phyloP scores from a whole-genome alignment of 345 rosid species.

The Angophora floribunda region DNA sequence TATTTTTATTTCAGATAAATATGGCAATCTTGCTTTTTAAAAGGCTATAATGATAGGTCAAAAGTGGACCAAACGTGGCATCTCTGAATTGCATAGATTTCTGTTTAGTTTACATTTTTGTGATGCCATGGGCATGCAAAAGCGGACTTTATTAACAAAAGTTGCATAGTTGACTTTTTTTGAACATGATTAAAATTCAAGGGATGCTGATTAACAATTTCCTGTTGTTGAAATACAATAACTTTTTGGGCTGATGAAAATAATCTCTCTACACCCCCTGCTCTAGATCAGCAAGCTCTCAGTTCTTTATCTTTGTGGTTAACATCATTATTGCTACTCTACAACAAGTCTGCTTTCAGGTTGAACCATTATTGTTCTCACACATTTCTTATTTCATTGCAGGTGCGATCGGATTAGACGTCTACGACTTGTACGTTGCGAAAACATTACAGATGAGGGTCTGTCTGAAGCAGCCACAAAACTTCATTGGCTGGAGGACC shows the following conservation, averaged over 20 bases:
- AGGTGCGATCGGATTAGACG: slow-evolving; percentile 39
- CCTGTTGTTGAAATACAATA: neutral
- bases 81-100: neutral
- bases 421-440: slow-evolving; percentile 26
- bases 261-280: neutral
- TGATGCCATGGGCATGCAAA: neutral
- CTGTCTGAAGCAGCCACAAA: slow-evolving; percentile 23
- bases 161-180: neutral
- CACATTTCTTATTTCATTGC: neutral
- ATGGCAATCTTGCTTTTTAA: neutral
- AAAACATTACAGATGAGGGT: slow-evolving; percentile 25
- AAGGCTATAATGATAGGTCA: neutral
- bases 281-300: neutral
- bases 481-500: slow-evolving; percentile 47
- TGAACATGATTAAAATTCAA: neutral
- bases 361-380: neutral
- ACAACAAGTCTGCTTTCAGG: neutral
- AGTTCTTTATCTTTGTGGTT: neutral
- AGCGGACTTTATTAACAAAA: neutral
- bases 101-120: neutral
- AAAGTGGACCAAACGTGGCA: neutral
- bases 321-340: neutral
- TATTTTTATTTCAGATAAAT: neutral
- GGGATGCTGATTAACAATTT: neutral
- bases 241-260: neutral